phyloP scores from a whole-genome alignment of 306 rosid species.

The Inga oerstediana region DNA sequence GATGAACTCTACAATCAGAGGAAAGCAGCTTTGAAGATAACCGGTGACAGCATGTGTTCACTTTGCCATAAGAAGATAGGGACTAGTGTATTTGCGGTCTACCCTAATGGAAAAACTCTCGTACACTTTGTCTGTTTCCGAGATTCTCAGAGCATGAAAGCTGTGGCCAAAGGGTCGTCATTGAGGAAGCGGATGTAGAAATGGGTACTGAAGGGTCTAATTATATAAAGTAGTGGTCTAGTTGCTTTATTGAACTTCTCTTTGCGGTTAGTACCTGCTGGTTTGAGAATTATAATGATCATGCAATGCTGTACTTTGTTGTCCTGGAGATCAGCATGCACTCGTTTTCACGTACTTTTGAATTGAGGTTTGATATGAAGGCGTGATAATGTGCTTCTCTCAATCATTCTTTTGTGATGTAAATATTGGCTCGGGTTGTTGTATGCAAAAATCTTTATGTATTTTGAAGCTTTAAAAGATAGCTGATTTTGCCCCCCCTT shows the following conservation, averaged over 20 bases:
- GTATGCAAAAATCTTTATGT: neutral
- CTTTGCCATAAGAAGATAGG: conserved; percentile 96
- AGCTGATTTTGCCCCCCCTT: conserved; percentile 18
- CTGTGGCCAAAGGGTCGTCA: conserved; percentile 67
- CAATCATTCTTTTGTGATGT: conserved; percentile 24
- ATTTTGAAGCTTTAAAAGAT: conserved; percentile 21
- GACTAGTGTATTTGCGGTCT: conserved; percentile 89
- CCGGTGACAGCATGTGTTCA: conserved; percentile 91
- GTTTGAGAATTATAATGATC: conserved; percentile 31
- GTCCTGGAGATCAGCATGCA: neutral
- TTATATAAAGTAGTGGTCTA: conserved; percentile 17
- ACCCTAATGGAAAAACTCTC: conserved; percentile 89
- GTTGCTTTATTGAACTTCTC: conserved; percentile 2
- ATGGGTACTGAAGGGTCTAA: neutral
- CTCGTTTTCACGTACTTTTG: conserved; percentile 21
- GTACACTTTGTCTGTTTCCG: conserved; percentile 94
- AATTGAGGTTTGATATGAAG: conserved; percentile 31
- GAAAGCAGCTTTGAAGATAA: conserved; percentile 72
- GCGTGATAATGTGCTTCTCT: conserved; percentile 21
- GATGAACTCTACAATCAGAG: conserved; percentile 83
- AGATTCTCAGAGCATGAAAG: conserved; percentile 94
- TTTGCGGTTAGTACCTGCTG: conserved; percentile 3
- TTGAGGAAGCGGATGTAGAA: conserved; percentile 56
- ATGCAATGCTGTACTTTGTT: conserved; percentile 14
- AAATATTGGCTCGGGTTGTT: conserved; percentile 31